Percentiles rank a stretch among this genome's conserved stretches.
Evolutionary conservation across 2,329 filamentous ascomycete genomes (phyloP).

Genomic region (Pseudocercospora crystallina): DNA sequence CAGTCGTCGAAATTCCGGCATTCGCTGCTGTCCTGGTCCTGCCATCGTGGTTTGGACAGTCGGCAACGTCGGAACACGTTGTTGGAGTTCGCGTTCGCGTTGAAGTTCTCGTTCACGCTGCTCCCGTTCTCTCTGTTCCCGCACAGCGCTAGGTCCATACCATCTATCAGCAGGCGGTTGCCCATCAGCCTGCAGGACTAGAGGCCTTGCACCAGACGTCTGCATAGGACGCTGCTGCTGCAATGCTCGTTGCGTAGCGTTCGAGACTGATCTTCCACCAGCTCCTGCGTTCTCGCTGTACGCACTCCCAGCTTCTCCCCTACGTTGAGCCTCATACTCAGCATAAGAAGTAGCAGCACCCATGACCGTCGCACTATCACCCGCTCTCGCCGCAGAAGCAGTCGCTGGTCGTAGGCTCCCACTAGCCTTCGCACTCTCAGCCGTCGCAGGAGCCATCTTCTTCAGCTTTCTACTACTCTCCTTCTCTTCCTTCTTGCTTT

Average conservation of each 20-base stretch:
- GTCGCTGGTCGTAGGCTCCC: neutral
- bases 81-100: neutral
- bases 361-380: conserved; percentile 1
- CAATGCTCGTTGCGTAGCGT: no score
- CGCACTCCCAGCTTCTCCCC: no score
- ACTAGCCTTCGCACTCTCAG: neutral
- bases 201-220: no score
- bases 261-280: no score
- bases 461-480: conserved; percentile 8
- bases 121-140: neutral
- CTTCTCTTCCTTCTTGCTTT: conserved; percentile 7
- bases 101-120: no score
- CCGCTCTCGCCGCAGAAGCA: neutral
- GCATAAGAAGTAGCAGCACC: conserved; percentile 9
- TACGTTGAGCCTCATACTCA: conserved; percentile 2
- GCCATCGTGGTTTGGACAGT: no score
- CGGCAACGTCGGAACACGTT: no score
- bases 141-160: conserved; percentile 20
- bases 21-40: neutral
- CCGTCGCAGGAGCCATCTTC: conserved; percentile 3
- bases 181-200: neutral
- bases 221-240: no score
- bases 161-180: conserved; percentile 24
- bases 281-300: no score
- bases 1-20: conserved; percentile 19